Evolutionary conservation across 768 basidiomycete species (phyloP), one percentile per base, ranked within the genome.

Genomic region (Mycena sanguinolenta): DNA sequence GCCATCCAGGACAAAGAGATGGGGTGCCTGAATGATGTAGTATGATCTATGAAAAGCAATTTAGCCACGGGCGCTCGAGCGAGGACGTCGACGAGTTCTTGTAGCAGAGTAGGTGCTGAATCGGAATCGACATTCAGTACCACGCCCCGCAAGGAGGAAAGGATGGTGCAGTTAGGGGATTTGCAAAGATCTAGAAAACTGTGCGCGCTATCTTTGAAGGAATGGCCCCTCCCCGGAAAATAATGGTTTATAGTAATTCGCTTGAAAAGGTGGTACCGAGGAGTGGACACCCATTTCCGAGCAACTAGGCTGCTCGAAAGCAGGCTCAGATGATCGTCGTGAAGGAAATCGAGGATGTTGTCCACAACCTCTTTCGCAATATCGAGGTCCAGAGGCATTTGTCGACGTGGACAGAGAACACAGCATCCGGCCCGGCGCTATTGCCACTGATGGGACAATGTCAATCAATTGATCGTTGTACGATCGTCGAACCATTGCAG

Each of bases 361-460:
- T 78, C 76, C 12, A 76, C 32, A 30, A 79, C 72, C 61, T 79
- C 78, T 55, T 78, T 76, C 1, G 78, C 77, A 19, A 75, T 64
- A 52, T 69, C 66, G 21, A 7, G 42, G 16, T 17, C 17, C 17
- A 36, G 32, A 12, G 54, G n/a, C 54, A 57, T 57, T 44, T 39
- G 39, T 34, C 32, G 32, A 34, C 6, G 10, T 34, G 39, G 39
- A 39, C 32, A 39, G 39, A 17, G 3, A 39, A 39, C 9, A 39
- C 13, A 17, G 13, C 3, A 14, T 7, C 39, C 10, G 16, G 13
- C 8, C 13, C 3, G 16, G 39, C 6, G 16, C 39, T 3, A 17
- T 14, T 17, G 39, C 39, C 39, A 12, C 39, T 39, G 39, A 39
- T 39, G 39, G 6, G 10, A 34, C n/a, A 34, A 34, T 34, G 32